These are phyloP conservation scores for Eimeria falciformis DNA, from an alignment of 169 alveolate genomes.

Conservation along the genomic window DNA sequence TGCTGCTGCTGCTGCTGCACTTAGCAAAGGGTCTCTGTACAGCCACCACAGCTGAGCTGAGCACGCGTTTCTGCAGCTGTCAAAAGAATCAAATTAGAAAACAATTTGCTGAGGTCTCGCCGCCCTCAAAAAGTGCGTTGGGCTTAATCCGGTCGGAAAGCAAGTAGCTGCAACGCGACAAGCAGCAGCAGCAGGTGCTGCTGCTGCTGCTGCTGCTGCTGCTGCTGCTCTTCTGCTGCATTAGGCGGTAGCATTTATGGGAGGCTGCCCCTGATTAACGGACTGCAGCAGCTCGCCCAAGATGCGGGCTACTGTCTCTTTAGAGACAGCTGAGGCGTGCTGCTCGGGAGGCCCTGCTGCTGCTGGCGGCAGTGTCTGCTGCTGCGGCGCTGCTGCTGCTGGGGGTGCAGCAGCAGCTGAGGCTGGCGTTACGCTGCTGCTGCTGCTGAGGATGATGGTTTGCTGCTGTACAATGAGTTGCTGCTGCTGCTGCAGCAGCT, in stretches of 20 bases:
- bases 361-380: neutral
- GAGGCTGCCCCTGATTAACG: constrained; percentile 28
- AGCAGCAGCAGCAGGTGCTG: constrained; percentile 38
- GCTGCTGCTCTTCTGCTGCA: constrained; percentile 10
- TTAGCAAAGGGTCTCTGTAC: no score
- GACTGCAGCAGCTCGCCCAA: constrained; percentile 56
- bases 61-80: no score
- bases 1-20: constrained; percentile 34
- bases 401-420: constrained; percentile 17
- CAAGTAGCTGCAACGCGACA: neutral
- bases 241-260: constrained; percentile 13
- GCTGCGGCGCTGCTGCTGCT: neutral
- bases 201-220: constrained; percentile 31
- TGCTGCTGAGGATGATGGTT: constrained; percentile 40
- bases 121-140: no score
- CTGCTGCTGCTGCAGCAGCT: constrained; percentile 61
- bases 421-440: constrained; percentile 29
- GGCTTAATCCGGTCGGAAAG: no score
- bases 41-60: no score
- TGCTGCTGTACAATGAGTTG: constrained; percentile 65
- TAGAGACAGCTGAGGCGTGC: constrained; percentile 31
- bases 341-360: constrained; percentile 8
- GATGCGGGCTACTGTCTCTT: constrained; percentile 55
- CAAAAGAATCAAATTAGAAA: no score
- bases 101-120: no score